Evolutionary conservation across 2,329 filamentous ascomycete species (phyloP).

Genomic region (Plectosphaerella plurivora): DNA sequence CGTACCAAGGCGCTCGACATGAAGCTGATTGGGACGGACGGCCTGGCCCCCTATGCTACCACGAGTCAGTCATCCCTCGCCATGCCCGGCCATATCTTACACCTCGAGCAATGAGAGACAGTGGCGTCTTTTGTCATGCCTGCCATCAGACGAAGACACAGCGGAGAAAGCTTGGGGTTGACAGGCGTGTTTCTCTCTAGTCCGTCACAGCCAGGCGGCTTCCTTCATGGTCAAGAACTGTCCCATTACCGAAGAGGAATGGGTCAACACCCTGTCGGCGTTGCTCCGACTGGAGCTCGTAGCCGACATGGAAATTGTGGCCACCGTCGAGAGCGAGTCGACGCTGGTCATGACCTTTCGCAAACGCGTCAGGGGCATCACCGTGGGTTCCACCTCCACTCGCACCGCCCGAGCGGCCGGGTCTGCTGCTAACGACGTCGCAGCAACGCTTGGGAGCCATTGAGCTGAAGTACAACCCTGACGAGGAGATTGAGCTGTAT

Average conservation of each 20-base stretch:
- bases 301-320: slow-evolving; percentile 54
- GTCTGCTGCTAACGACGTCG: slow-evolving; percentile 14
- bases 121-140: background rate
- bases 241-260: slow-evolving; percentile 58
- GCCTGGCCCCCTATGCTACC: slow-evolving; percentile 53
- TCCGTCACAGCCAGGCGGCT: slow-evolving; percentile 43
- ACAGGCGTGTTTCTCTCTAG: slow-evolving; percentile 4
- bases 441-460: slow-evolving; percentile 69
- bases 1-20: slow-evolving; percentile 55
- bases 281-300: slow-evolving; percentile 49
- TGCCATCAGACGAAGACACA: slow-evolving; percentile 3
- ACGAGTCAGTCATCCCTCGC: slow-evolving; percentile 43
- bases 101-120: slow-evolving; percentile 4
- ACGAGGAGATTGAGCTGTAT: slow-evolving; percentile 59
- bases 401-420: background rate
- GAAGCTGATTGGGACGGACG: slow-evolving; percentile 65
- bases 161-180: background rate
- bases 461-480: slow-evolving; percentile 47
- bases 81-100: slow-evolving; percentile 13
- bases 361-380: slow-evolving; percentile 64
- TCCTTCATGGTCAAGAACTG: slow-evolving; percentile 50
- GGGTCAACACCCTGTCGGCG: slow-evolving; percentile 56
- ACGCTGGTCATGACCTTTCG: slow-evolving; percentile 60
- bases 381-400: slow-evolving; percentile 40
- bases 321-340: slow-evolving; percentile 48